A percentile compares a stretch with the other conserved stretches of the same genome.
These are phyloP conservation scores for Benincasa hispida DNA, from an alignment of 306 rosid species.

Conservation along the genomic window DNA sequence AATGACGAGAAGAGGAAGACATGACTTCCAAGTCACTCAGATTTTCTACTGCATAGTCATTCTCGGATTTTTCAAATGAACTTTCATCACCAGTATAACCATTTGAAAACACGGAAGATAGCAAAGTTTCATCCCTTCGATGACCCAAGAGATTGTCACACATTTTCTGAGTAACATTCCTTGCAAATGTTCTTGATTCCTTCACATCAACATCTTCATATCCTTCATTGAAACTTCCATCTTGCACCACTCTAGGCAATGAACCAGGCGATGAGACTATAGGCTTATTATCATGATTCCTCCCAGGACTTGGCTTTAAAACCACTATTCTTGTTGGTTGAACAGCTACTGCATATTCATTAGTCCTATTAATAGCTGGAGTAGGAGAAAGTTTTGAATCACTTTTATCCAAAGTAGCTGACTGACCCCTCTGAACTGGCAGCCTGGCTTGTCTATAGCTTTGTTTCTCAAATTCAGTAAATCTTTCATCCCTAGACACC, in stretches of 20 bases:
- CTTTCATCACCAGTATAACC: constrained; percentile 75
- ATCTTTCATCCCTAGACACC: constrained; percentile 38
- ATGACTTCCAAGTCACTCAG: constrained; percentile 62
- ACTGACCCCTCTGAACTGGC: constrained; percentile 25
- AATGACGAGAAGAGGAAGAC: constrained; percentile 61
- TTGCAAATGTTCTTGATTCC: constrained; percentile 43
- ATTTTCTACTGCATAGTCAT: constrained; percentile 51
- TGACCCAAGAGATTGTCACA: constrained; percentile 45
- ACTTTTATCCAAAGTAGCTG: constrained; percentile 37
- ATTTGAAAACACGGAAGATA: constrained; percentile 61
- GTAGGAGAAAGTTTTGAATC: constrained; percentile 24
- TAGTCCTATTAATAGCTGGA: constrained; percentile 22
- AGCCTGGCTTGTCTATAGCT: constrained; percentile 27
- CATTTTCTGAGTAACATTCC: constrained; percentile 40
- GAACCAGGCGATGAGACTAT: constrained; percentile 40
- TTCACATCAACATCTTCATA: constrained; percentile 34
- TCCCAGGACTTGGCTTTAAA: constrained; percentile 72
- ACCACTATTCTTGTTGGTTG: constrained; percentile 79
- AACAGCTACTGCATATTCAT: constrained; percentile 30
- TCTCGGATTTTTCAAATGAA: constrained; percentile 62
- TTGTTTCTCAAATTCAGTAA: constrained; percentile 27
- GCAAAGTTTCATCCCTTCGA: constrained; percentile 44
- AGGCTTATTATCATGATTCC: constrained; percentile 36
- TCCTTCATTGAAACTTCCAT: constrained; percentile 26
- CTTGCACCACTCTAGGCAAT: constrained; percentile 33